Base-by-base conservation (phyloP, 768 basidiomycete genomes). In the Russula ochroleuca region DNA sequence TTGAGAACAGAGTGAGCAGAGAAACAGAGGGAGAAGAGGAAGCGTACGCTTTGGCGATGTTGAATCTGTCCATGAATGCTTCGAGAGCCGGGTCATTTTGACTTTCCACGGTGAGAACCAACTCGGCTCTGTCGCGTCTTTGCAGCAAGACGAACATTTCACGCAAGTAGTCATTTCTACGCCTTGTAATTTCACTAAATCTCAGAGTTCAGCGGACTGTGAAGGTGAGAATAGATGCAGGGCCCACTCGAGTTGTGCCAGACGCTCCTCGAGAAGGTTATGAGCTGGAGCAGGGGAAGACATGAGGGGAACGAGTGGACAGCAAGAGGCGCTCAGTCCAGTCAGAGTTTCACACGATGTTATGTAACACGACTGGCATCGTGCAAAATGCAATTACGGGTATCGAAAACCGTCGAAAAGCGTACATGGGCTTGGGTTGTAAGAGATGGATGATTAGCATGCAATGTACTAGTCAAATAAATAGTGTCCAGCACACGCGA, bases 91-190 rank as follows among this genome's bases (percentile, higher is more conserved):
- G 72, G 19, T 68, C 73, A 40, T 69, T 71, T 31, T 77, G 78
- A 53, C 78, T 73, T 40, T 79, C 78, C 25, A 77, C 72, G 19
- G 78, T 60, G 35, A 81, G 70, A 43, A 80, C 66, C 38, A 75
- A 64, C 25, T 80, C 80, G 49, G 80, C 69, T 67, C 76, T 76
- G 57, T 81, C 76, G 69, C 82, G 81, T 61, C 78, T 78, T 61
- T 78, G 80, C 54, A 89, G 79, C 78, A 92, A 81, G 57, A 76
- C 74, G 75, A 82, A 87, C 83, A 92, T 85, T 72, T 90, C 82
- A 48, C 80, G 79, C 72, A 92, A 80, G 54, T 90, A 80, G 58
- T 77, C 84, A 85, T 88, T 86, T 73, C 89, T 79, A 68, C 83
- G 84, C 52, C 79, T 74, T 49, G 83, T 74, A 66, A 92, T 85